These are phyloP conservation scores for Cryptosporidium canis DNA, from an alignment of 169 alveolate genomes.

Conservation along the genomic window DNA sequence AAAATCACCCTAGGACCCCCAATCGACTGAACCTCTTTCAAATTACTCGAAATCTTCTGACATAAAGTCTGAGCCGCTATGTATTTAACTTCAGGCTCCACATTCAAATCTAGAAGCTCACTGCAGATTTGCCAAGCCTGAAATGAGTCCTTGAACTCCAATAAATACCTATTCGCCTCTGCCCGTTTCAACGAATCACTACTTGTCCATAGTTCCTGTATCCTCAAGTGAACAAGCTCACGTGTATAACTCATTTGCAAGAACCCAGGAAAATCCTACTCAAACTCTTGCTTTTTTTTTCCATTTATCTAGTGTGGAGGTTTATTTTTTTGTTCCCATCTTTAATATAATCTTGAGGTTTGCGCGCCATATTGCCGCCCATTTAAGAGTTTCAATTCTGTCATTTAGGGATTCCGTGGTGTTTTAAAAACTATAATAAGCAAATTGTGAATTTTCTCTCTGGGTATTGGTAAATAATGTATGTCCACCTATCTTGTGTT, in stretches of 20 bases:
- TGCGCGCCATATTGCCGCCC: neutral
- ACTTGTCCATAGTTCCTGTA: slow-evolving; percentile 59
- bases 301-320: neutral
- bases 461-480: neutral
- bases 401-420: neutral
- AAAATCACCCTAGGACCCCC: slow-evolving; percentile 43
- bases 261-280: neutral
- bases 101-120: slow-evolving; percentile 20
- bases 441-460: neutral
- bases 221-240: slow-evolving; percentile 12
- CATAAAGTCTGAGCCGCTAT: slow-evolving; percentile 71
- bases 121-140: slow-evolving; percentile 62
- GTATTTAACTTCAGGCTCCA: slow-evolving; percentile 61
- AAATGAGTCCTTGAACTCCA: slow-evolving; percentile 46
- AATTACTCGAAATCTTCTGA: slow-evolving; percentile 22
- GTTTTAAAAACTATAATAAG: neutral
- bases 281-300: neutral
- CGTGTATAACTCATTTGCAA: slow-evolving; percentile 40
- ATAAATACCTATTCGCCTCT: slow-evolving; percentile 59
- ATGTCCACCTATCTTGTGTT: too few species aligned
- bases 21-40: neutral
- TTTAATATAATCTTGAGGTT: neutral
- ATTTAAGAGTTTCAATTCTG: neutral
- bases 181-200: slow-evolving; percentile 31
- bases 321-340: neutral